Percentiles rank a stretch among this genome's conserved stretches.
phyloP scores from a whole-genome alignment of 176 grass and related monocot genomes.

The Cenchrus americanus region DNA sequence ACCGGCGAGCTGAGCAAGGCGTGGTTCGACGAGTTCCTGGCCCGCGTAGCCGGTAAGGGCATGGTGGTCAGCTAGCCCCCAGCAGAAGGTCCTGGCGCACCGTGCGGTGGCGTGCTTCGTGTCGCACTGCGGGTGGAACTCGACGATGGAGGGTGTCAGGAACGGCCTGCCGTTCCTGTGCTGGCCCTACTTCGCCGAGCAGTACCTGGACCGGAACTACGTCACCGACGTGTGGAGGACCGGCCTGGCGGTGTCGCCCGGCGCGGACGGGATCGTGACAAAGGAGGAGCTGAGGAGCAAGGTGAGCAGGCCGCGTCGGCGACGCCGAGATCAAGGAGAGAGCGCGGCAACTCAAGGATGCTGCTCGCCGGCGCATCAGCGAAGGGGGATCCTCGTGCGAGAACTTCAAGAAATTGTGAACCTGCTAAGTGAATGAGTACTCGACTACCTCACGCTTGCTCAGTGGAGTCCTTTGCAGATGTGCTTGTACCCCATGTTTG shows the following conservation, averaged over 20 bases:
- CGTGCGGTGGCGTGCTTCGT: slow-evolving; percentile 47
- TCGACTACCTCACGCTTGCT: too few relatives aligned
- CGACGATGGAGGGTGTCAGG: slow-evolving; percentile 55
- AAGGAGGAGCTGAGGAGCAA: slow-evolving; percentile 53
- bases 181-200: slow-evolving; percentile 45
- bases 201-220: slow-evolving; percentile 12
- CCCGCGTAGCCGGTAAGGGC: slow-evolving; percentile 24
- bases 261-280: slow-evolving; percentile 27
- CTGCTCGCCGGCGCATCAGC: neutral
- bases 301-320: slow-evolving; percentile 33
- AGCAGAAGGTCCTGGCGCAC: slow-evolving; percentile 42
- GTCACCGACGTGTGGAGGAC: slow-evolving; percentile 11
- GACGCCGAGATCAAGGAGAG: slow-evolving; percentile 42
- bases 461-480: too few relatives aligned
- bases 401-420: slow-evolving; percentile 15
- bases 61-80: slow-evolving; percentile 41
- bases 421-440: slow-evolving; percentile 32
- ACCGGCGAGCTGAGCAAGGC: neutral
- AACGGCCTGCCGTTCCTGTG: slow-evolving; percentile 50
- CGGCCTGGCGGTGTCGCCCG: slow-evolving; percentile 36
- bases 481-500: too few relatives aligned
- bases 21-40: slow-evolving; percentile 37
- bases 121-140: slow-evolving; percentile 86
- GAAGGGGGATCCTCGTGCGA: slow-evolving; percentile 19
- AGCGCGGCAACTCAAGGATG: slow-evolving; percentile 24